Conservation (phyloP, 2,329 filamentous ascomycete genomes). For the Aspergillus alliaceus region DNA sequence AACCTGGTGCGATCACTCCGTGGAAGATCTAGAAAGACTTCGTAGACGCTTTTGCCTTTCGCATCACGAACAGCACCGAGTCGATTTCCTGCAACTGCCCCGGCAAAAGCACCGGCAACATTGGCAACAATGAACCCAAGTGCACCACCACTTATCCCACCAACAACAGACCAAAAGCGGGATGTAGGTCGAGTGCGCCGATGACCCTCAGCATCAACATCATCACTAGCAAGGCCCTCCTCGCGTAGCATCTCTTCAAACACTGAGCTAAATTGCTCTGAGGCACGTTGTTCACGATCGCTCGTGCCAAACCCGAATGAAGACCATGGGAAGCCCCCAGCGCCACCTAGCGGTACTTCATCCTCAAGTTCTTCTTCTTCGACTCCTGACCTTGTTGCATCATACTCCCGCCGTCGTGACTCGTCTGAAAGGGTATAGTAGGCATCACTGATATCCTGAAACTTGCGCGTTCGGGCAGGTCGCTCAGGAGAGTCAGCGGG, state of each 20-base stretch:
- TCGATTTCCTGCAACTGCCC: constrained; percentile 87
- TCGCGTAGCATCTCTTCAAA: constrained; percentile 91
- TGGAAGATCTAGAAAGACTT: constrained; percentile 83
- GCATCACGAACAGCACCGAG: constrained; percentile 87
- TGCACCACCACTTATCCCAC: constrained; percentile 81
- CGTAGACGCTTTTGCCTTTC: constrained; percentile 91
- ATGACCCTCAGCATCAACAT: constrained; percentile 53
- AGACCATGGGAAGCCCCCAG: constrained; percentile 73
- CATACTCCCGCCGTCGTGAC: constrained; percentile 77
- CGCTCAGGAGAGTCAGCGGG: constrained; percentile 81
- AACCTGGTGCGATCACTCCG: constrained; percentile 78
- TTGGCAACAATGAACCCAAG: constrained; percentile 96
- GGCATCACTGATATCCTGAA: constrained; percentile 89
- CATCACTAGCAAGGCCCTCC: constrained; percentile 73
- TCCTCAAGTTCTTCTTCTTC: constrained; percentile 47
- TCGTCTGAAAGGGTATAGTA: constrained; percentile 89
- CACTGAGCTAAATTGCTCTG: constrained; percentile 82
- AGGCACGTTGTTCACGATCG: constrained; percentile 41
- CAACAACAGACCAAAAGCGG: constrained; percentile 84
- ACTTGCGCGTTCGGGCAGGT: constrained; percentile 75
- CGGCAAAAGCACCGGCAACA: constrained; percentile 82
- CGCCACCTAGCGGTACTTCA: constrained; percentile 46
- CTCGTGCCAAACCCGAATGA: constrained; percentile 60
- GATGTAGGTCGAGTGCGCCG: constrained; percentile 53
- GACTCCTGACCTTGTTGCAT: constrained; percentile 64